A percentile compares a stretch with the other conserved stretches of the same genome.
phyloP scores from a whole-genome alignment of 371 early-diverging fungal genomes.

The Saksenaea oblongispora region DNA sequence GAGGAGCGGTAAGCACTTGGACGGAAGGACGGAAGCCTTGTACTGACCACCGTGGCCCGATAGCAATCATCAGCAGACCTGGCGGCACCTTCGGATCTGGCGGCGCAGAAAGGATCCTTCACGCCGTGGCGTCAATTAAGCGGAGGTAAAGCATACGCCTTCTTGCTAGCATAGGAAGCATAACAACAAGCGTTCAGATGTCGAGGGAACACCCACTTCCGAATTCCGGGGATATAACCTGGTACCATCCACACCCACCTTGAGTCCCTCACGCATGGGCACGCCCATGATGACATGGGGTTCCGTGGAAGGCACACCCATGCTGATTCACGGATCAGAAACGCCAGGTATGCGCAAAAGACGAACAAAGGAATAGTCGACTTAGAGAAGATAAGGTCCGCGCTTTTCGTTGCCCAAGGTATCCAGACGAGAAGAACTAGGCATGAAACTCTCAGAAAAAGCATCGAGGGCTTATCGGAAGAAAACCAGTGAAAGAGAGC shows the following conservation, averaged over 20 bases:
- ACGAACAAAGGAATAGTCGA: not conserved
- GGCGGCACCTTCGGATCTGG: slow-evolving; percentile 25
- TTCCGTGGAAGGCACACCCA: slow-evolving; percentile 68
- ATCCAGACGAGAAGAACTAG: slow-evolving; percentile 67
- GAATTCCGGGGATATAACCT: slow-evolving; percentile 59
- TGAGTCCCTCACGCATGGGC: slow-evolving; percentile 54
- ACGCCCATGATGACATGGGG: slow-evolving; percentile 85
- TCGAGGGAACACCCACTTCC: slow-evolving; percentile 34
- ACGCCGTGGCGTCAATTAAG: slow-evolving; percentile 33
- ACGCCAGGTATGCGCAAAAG: slow-evolving; percentile 35
- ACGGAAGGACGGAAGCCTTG: too few relatives aligned
- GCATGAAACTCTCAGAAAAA: slow-evolving; percentile 63
- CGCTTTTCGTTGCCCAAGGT: slow-evolving; percentile 66
- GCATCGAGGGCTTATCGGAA: slow-evolving; percentile 61
- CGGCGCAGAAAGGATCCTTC: slow-evolving; percentile 26
- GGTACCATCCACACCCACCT: slow-evolving; percentile 71
- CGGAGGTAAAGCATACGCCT: not conserved
- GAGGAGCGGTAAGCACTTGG: not conserved
- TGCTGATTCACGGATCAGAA: slow-evolving; percentile 50
- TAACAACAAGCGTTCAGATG: not conserved
- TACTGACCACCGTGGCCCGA: too few relatives aligned
- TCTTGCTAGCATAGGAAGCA: not conserved
- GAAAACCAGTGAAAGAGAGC: slow-evolving; percentile 24
- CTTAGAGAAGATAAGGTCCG: slow-evolving; percentile 26
- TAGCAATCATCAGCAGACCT: not conserved